phyloP scores from a whole-genome alignment of 2,329 filamentous ascomycete species.

The Allantophomopsis cytisporea region DNA sequence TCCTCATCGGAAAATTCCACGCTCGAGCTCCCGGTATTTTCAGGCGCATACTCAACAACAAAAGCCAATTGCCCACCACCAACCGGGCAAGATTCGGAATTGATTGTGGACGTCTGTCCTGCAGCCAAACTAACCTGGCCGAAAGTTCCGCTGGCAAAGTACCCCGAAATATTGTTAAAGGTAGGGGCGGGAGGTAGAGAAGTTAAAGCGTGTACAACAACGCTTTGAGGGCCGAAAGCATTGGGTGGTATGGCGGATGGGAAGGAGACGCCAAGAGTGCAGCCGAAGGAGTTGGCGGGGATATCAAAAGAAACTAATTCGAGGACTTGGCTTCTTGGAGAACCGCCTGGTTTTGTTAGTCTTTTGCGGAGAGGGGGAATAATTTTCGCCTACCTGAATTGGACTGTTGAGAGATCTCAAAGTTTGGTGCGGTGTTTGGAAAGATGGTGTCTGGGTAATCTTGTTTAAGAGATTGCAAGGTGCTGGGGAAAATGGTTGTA shows the following conservation, averaged over 20 bases:
- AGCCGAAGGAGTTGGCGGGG: not conserved
- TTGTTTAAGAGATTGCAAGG: not conserved
- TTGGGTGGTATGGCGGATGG: not conserved
- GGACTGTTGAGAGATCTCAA: not conserved
- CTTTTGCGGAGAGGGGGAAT: too few species aligned
- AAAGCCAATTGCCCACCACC: constrained; percentile 6
- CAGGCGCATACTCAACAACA: constrained; percentile 5
- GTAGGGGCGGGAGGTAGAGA: not conserved
- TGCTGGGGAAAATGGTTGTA: not conserved
- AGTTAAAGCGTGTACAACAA: not conserved
- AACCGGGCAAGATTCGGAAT: constrained; percentile 6
- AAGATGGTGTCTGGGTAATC: not conserved
- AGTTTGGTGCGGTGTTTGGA: not conserved
- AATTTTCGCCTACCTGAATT: not conserved
- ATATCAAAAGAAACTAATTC: not conserved
- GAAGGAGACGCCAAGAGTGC: not conserved
- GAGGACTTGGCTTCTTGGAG: not conserved
- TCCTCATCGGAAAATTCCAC: too few species aligned
- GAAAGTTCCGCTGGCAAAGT: constrained; percentile 26
- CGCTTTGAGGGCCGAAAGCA: not conserved
- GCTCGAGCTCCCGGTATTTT: too few species aligned
- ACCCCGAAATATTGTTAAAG: not conserved
- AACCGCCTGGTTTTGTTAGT: not conserved
- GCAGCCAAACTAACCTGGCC: constrained; percentile 4
- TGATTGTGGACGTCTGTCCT: constrained; percentile 4